These are phyloP conservation scores for Aspergillus sergii DNA, from an alignment of 2,329 filamentous ascomycete species.

Conservation along the genomic window DNA sequence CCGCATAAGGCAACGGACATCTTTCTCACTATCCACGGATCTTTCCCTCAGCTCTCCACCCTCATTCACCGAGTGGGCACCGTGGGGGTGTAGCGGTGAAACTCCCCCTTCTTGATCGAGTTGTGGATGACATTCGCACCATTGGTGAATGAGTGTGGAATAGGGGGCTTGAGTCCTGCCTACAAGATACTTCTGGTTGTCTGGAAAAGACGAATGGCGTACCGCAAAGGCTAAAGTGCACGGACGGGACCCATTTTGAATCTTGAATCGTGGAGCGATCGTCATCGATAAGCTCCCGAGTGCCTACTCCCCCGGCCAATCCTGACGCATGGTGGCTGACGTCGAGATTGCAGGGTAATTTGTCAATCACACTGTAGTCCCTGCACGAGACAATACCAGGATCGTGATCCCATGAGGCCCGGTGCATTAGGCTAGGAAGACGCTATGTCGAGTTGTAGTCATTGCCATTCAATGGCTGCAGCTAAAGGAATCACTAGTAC, in stretches of 20 bases:
- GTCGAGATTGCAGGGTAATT: conserved; percentile 5
- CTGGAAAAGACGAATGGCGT: neutral
- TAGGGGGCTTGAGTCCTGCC: neutral
- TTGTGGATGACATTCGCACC: neutral
- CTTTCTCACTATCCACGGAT: neutral
- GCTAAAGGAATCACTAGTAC: neutral
- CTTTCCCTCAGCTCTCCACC: neutral
- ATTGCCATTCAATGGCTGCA: neutral
- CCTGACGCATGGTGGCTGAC: neutral
- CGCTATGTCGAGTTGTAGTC: neutral
- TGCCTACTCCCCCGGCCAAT: neutral
- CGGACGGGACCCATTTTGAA: neutral
- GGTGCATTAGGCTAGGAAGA: neutral
- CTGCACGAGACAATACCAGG: conserved; percentile 7
- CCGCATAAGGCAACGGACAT: neutral
- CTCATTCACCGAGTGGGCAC: neutral
- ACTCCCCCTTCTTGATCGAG: neutral
- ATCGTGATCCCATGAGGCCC: conserved; percentile 1
- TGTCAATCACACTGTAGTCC: neutral
- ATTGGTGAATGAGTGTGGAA: neutral
- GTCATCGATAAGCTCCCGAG: conserved; percentile 4
- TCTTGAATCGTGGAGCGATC: conserved; percentile 1
- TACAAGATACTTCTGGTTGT: too few species aligned
- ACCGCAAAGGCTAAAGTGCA: neutral
- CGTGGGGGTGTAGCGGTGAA: neutral